Evolutionary conservation across 805 yeast species (phyloP).

Genomic region (Candida boleticola): DNA sequence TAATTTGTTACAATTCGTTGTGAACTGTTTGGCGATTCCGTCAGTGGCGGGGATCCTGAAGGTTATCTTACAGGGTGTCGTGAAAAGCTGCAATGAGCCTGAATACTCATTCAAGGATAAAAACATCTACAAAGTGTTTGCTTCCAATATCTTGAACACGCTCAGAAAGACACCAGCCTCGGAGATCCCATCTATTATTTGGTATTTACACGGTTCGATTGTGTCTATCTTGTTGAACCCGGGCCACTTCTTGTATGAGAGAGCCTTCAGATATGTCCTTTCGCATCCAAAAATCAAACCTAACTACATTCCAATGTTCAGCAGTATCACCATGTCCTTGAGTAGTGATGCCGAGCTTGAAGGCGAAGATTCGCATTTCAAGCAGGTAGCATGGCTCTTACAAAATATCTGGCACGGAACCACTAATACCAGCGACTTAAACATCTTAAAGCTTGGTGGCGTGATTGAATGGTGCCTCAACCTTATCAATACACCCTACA

Average conservation of each 20-base stretch:
- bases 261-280: conserved; percentile 63
- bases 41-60: conserved; percentile 35
- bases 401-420: conserved; percentile 20
- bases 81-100: conserved; percentile 38
- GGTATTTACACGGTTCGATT: conserved; percentile 54
- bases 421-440: conserved; percentile 42
- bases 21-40: conserved; percentile 24
- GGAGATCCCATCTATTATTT: conserved; percentile 46
- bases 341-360: conserved; percentile 24
- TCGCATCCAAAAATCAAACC: conserved; percentile 46
- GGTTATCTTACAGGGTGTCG: conserved; percentile 43
- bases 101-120: conserved; percentile 51
- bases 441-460: conserved; percentile 49
- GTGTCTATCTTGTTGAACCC: conserved; percentile 64
- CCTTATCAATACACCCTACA: conserved; percentile 50
- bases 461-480: conserved; percentile 69
- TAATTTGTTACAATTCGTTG: conserved; percentile 49
- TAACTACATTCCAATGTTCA: conserved; percentile 47
- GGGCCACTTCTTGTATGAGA: conserved; percentile 71
- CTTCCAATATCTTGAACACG: conserved; percentile 47
- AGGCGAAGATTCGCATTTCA: conserved; percentile 50
- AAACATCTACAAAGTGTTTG: conserved; percentile 49
- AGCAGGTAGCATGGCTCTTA: conserved; percentile 63
- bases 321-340: conserved; percentile 28
- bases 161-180: conserved; percentile 13